These are phyloP conservation scores for Flaveria brownii DNA, from an alignment of 129 eudicot genomes.

Conservation along the genomic window DNA sequence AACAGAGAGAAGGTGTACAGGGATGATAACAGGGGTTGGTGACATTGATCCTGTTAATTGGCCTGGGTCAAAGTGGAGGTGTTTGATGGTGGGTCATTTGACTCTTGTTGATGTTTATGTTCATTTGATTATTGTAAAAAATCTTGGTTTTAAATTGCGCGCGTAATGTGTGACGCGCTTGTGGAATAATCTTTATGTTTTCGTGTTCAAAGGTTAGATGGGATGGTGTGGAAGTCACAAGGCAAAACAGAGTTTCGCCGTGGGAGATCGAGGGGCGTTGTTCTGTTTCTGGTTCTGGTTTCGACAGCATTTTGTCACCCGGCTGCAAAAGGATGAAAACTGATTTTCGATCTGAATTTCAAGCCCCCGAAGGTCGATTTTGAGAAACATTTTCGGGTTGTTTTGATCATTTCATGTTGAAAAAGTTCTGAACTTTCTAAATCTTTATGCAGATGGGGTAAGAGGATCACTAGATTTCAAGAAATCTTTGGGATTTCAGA, in stretches of 20 bases:
- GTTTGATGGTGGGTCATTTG: slow-evolving; percentile 61
- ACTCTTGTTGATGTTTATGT: background rate
- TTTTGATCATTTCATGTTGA: no score
- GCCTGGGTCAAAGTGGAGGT: slow-evolving; percentile 97
- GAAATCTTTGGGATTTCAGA: slow-evolving; percentile 74
- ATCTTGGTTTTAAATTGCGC: no score
- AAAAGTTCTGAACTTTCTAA: background rate
- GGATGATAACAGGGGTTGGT: slow-evolving; percentile 60
- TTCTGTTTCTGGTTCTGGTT: slow-evolving; percentile 50
- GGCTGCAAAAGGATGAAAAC: slow-evolving; percentile 61
- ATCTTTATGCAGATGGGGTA: slow-evolving; percentile 48
- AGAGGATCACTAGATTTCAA: slow-evolving; percentile 59
- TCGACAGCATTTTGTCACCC: slow-evolving; percentile 41
- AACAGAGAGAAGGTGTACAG: slow-evolving; percentile 78
- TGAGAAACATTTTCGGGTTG: background rate
- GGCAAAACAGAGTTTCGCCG: slow-evolving; percentile 77
- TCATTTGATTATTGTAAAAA: no score
- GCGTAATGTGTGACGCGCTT: no score
- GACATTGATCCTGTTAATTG: slow-evolving; percentile 76
- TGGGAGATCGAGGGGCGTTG: slow-evolving; percentile 91
- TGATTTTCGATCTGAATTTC: slow-evolving; percentile 31
- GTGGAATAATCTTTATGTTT: background rate
- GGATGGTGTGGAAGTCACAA: slow-evolving; percentile 61
- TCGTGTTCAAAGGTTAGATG: slow-evolving; percentile 70
- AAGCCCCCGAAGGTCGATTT: slow-evolving; percentile 50